Base-by-base conservation (phyloP, 495 filamentous ascomycete species). In the Copromyces sp. region DNA sequence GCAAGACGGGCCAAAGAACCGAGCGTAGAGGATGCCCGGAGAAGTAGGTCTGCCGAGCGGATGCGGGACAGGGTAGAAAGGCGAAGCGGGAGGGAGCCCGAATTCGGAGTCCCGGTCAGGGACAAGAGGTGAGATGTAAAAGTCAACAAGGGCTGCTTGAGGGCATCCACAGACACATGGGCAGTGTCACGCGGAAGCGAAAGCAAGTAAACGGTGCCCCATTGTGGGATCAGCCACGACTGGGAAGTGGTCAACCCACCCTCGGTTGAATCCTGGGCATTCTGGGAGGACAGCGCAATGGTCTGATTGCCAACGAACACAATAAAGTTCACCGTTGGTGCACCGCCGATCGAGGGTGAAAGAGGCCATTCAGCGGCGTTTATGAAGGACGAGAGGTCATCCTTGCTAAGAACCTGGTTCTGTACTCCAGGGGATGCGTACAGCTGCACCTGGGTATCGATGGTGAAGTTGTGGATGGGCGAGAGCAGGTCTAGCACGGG, bases 321-420 rank as follows among this genome's bases (percentile, higher is more conserved):
- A 70, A 98, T 89, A 76, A 99, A 98, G 83, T 98, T 98, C 75
- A 99, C 87, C 0, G 95, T 98, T 41, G 95, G 95, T 2, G 94
- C 94, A 38, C 86, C 90, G 41, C 95, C 96, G 75, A 98, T 97
- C 78, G 94, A 97, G 17, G 95, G 95, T 75, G 91, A 94, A 37
- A 99, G 82, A 0, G 95, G 95, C 95, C 95, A 99, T 82, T 99
- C 96, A 8, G 95, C 95, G 39, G 94, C 94, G 77, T 99, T 99
- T 81, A 98, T 93, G 78, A 99, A 99, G 39, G 91, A 93, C 68
- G 92, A 93, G 8, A 99, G 86, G 77, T 97, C 94, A 77, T 97
- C 92, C 78, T 93, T 94, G 75, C 88, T 90, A 14, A 98, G 80
- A 3, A 92, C 87, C 87, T 85, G 80, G 61, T 83, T 85, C 39